Evolutionary conservation across 2,329 filamentous ascomycete species (phyloP).

Genomic region (Botrytis squamosa): DNA sequence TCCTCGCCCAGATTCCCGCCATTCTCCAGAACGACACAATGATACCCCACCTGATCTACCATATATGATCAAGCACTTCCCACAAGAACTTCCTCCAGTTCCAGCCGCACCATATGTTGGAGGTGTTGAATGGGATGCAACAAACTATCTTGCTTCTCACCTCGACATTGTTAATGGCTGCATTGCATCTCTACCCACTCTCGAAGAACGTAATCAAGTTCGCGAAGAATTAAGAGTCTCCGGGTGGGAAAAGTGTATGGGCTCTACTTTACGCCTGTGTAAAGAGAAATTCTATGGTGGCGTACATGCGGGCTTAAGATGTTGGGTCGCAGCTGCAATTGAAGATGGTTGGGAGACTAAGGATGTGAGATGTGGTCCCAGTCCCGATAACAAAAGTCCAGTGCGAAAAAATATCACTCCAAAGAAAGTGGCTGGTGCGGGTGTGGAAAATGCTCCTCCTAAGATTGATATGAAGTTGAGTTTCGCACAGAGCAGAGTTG

Average conservation of each 20-base stretch:
- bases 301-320: conserved; percentile 83
- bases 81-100: conserved; percentile 81
- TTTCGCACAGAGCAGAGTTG: conserved; percentile 28
- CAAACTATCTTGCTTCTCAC: conserved; percentile 91
- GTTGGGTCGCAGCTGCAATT: conserved; percentile 83
- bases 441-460: conserved; percentile 27
- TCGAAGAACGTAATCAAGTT: conserved; percentile 69
- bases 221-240: conserved; percentile 77
- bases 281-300: conserved; percentile 97
- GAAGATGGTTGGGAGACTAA: conserved; percentile 87
- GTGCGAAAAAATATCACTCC: conserved; percentile 42
- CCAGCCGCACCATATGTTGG: conserved; percentile 94
- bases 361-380: conserved; percentile 73
- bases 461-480: conserved; percentile 39
- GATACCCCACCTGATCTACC: conserved; percentile 46
- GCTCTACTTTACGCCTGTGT: conserved; percentile 79
- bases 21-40: conserved; percentile 35
- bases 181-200: conserved; percentile 73
- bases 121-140: conserved; percentile 97
- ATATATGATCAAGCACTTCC: conserved; percentile 74
- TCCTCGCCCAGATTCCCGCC: conserved; percentile 51
- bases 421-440: conserved; percentile 25
- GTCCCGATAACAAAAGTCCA: conserved; percentile 44
- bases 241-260: conserved; percentile 89
- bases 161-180: conserved; percentile 91